Percentiles rank a stretch among this genome's conserved stretches.
These are phyloP conservation scores for Cochlearia excelsa DNA, from an alignment of 345 rosid species.

Conservation along the genomic window DNA sequence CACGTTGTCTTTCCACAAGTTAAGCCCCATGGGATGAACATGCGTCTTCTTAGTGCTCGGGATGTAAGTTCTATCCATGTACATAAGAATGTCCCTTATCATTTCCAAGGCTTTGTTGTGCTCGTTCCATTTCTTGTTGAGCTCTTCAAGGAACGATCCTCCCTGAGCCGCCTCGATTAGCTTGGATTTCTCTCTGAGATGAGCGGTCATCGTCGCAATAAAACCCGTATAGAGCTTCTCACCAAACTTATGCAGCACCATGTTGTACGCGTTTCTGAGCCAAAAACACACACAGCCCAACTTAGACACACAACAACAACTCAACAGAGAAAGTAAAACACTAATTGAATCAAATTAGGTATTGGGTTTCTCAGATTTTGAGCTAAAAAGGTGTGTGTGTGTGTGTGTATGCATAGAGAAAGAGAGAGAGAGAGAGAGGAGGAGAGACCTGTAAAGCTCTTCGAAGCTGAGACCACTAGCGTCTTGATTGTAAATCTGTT, in stretches of 20 bases:
- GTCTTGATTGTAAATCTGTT: constrained; percentile 97
- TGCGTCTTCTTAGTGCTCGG: constrained; percentile 75
- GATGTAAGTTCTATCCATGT: constrained; percentile 94
- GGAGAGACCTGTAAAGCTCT: constrained; percentile 81
- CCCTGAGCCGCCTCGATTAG: constrained; percentile 90
- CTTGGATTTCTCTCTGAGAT: constrained; percentile 76
- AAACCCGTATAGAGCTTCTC: constrained; percentile 82
- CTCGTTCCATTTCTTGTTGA: constrained; percentile 95
- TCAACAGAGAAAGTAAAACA: constrained; percentile 3
- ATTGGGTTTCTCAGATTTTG: too few relatives aligned
- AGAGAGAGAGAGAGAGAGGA: constrained; percentile 7
- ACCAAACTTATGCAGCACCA: constrained; percentile 97
- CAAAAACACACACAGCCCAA: constrained; percentile 12
- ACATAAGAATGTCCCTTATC: constrained; percentile 98
- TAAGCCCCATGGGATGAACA: constrained; percentile 90
- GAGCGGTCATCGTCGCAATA: constrained; percentile 82
- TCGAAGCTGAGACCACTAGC: constrained; percentile 98
- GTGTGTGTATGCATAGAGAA: background rate
- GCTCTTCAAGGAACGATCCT: constrained; percentile 82
- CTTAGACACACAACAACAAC: constrained; percentile 7
- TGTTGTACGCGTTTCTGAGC: constrained; percentile 91
- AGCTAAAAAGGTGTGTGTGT: too few relatives aligned
- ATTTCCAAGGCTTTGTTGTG: constrained; percentile 96
- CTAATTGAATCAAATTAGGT: too few relatives aligned
- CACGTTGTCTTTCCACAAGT: constrained; percentile 86